Conservation (phyloP, 441 rosid species). For the Daphne laureola region DNA sequence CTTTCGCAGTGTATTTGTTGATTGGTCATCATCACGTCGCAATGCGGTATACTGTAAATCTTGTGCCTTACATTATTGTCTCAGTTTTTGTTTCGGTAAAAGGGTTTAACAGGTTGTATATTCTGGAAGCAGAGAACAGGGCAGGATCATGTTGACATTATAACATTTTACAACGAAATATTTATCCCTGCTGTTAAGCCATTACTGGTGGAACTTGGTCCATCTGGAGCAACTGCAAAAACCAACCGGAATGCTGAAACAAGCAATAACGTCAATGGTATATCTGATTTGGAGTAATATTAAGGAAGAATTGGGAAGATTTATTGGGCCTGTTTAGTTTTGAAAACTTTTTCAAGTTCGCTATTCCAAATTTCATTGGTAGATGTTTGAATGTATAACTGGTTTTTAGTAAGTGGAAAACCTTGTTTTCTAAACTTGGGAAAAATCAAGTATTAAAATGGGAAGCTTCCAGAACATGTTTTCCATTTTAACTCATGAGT, state of each 20-base stretch:
- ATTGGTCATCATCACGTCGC: slow-evolving; percentile 50
- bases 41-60: slow-evolving; percentile 43
- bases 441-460: no score
- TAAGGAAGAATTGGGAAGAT: no score
- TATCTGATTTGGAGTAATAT: background rate
- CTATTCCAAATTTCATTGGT: background rate
- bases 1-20: slow-evolving; percentile 80
- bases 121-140: slow-evolving; percentile 58
- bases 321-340: background rate
- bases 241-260: slow-evolving; percentile 39
- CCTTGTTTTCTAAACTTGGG: no score
- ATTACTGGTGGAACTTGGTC: slow-evolving; percentile 71
- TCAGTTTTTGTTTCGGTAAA: slow-evolving; percentile 8
- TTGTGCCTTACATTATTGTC: background rate
- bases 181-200: slow-evolving; percentile 81
- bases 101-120: slow-evolving; percentile 20
- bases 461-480: no score
- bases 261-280: slow-evolving; percentile 58
- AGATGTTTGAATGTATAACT: background rate
- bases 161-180: slow-evolving; percentile 84
- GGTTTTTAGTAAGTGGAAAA: no score
- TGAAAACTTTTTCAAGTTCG: background rate
- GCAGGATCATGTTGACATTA: slow-evolving; percentile 81
- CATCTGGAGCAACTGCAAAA: slow-evolving; percentile 39
- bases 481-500: no score